Evolutionary conservation across 179 eudicot genomes (phyloP).

Genomic region (Beta macrorhiza): DNA sequence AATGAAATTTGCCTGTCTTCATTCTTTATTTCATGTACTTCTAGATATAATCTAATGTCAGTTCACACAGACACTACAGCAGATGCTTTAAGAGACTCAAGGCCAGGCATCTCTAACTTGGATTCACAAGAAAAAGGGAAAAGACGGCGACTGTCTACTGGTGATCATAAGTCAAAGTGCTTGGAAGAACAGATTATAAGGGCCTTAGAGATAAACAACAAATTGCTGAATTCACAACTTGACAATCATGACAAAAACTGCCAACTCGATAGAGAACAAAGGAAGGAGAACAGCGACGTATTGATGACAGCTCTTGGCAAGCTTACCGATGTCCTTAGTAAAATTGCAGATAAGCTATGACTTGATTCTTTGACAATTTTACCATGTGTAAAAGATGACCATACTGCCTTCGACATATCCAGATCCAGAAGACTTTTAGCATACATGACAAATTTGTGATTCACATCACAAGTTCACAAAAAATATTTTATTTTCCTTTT

Average conservation of each 20-base stretch:
- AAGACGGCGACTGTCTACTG: constrained; percentile 38
- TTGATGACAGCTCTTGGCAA: constrained; percentile 48
- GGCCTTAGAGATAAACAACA: constrained; percentile 42
- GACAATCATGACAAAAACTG: constrained; percentile 41
- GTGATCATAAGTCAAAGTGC: constrained; percentile 24
- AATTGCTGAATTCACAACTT: constrained; percentile 38
- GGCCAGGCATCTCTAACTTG: constrained; percentile 33
- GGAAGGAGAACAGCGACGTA: constrained; percentile 42
- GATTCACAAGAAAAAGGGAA: constrained; percentile 41
- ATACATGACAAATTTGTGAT: background rate
- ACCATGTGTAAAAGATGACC: background rate
- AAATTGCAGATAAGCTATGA: constrained; percentile 53
- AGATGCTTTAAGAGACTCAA: constrained; percentile 34
- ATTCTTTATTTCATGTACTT: background rate
- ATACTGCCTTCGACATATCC: background rate
- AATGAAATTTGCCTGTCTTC: background rate
- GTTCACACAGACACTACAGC: constrained; percentile 13
- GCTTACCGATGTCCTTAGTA: constrained; percentile 45
- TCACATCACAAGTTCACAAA: too few species aligned
- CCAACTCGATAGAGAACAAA: constrained; percentile 48
- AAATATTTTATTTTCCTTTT: too few species aligned
- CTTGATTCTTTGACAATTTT: background rate
- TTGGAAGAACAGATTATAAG: constrained; percentile 30
- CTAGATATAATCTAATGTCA: background rate
- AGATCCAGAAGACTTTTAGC: background rate